These are phyloP conservation scores for Fragilaria crotonensis DNA, from an alignment of 108 stramenopile genomes.

Conservation along the genomic window DNA sequence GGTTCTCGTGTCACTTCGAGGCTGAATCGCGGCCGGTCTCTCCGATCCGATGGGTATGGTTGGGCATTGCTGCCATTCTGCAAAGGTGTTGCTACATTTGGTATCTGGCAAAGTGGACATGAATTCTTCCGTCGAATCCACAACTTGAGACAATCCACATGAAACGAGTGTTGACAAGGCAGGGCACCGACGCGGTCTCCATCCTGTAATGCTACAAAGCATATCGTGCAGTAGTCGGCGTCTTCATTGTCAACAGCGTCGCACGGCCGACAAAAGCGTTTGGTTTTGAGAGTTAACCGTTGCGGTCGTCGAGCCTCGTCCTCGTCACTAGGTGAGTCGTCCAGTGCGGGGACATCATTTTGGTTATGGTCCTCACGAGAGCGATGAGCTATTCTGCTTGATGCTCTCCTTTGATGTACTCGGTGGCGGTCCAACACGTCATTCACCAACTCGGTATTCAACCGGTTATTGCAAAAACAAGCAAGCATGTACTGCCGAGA, in stretches of 20 bases:
- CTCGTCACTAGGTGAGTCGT: neutral
- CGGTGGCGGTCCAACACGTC: too few species aligned
- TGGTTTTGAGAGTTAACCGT: neutral
- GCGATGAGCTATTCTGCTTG: too few species aligned
- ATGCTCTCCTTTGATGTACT: too few species aligned
- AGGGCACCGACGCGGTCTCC: conserved; percentile 71
- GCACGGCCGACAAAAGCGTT: neutral
- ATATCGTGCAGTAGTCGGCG: conserved; percentile 52
- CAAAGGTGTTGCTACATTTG: conserved; percentile 39
- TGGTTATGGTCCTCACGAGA: neutral
- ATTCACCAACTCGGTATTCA: too few species aligned
- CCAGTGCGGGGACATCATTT: neutral
- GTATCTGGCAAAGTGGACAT: conserved; percentile 64
- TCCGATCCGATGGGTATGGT: too few species aligned
- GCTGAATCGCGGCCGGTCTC: too few species aligned
- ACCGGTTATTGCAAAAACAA: conserved; percentile 1
- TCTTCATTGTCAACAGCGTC: conserved; percentile 15
- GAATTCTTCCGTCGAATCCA: conserved; percentile 62
- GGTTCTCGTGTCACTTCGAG: too few species aligned
- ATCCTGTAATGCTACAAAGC: conserved; percentile 53
- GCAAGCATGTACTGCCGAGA: conserved; percentile 7
- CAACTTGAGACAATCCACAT: conserved; percentile 56
- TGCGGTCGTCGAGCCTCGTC: too few species aligned
- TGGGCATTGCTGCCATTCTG: too few species aligned
- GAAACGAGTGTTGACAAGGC: conserved; percentile 58